A percentile compares a stretch with the other conserved stretches of the same genome.
phyloP scores from a whole-genome alignment of 148 eudicot genomes.

The Silene uniflora region DNA sequence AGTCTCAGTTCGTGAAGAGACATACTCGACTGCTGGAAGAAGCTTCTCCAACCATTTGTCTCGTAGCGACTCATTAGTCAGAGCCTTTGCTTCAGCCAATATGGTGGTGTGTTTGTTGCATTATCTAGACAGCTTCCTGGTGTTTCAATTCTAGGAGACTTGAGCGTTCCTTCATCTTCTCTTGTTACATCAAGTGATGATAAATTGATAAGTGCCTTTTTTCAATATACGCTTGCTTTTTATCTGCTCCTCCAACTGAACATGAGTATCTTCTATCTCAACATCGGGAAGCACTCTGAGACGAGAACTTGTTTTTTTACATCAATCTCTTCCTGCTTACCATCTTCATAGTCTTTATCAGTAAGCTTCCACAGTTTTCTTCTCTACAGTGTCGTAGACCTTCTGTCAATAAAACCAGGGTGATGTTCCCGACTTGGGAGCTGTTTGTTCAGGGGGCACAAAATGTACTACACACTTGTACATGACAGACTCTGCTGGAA shows the following conservation, averaged over 20 bases:
- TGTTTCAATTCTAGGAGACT: slow-evolving; percentile 55
- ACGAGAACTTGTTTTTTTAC: slow-evolving; percentile 69
- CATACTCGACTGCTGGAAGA: slow-evolving; percentile 58
- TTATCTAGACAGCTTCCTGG: slow-evolving; percentile 62
- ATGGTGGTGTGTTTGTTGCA: slow-evolving; percentile 48
- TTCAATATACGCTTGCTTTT: slow-evolving; percentile 52
- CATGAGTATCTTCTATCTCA: slow-evolving; percentile 50
- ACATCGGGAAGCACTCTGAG: slow-evolving; percentile 71
- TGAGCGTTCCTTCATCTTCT: slow-evolving; percentile 55
- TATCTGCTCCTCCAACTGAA: slow-evolving; percentile 49
- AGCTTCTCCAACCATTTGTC: slow-evolving; percentile 91
- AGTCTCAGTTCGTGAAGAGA: slow-evolving; percentile 38
- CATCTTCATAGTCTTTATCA: slow-evolving; percentile 89
- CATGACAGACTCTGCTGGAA: slow-evolving; percentile 97
- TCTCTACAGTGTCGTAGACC: slow-evolving; percentile 82
- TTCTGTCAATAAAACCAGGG: slow-evolving; percentile 88
- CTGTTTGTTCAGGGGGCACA: slow-evolving; percentile 78
- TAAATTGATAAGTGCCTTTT: slow-evolving; percentile 48
- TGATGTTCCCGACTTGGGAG: slow-evolving; percentile 69
- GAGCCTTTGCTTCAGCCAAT: slow-evolving; percentile 53
- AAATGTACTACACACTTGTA: slow-evolving; percentile 95
- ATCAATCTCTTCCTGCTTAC: slow-evolving; percentile 79
- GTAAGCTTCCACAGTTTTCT: slow-evolving; percentile 75
- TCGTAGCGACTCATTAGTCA: slow-evolving; percentile 68
- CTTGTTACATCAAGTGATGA: slow-evolving; percentile 75